Base-by-base conservation (phyloP, 108 stramenopile species). In the Pseudonitzschia multistriata region DNA sequence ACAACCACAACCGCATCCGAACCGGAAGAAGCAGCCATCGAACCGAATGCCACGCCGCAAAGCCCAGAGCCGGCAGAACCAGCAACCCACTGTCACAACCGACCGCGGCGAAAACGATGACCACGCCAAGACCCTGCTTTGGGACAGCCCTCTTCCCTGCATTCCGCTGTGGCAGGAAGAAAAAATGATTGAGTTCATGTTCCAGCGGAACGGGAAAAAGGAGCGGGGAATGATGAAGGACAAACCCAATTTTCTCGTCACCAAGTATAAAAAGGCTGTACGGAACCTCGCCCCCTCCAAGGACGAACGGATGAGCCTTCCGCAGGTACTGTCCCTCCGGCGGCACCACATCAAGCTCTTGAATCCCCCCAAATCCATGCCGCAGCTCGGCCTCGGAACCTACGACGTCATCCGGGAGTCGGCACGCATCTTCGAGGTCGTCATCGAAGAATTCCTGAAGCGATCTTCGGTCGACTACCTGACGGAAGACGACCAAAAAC, bases 161-260 rank as follows among this genome's bases (percentile, higher is more conserved):
- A 65, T 74, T 5, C 65, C 73, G 28, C 21, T 66, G 22, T 29
- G 33, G 15, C 17, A 35, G 31, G 74, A 75, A 54, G 62, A 68
- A 33, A 21, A 25, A 19, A 68, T 75, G 74, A 31, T 75, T 3
- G 17, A 49, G 19, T 39, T 64, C 40, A 28, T 88, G 47, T 48
- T 90, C 0, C 10, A 64, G 27, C 77, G 70, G 36, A 83, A 73
- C 64, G 82, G 82, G 10, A 49, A 56, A 31, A 73, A 71, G 0
- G 89, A 91, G 73, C 76, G 87, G 28, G 87, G 87, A 45, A 91
- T 91, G 89, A 78, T 91, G 79, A 77, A 75, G 55, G 73, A 74
- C 36, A 79, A 91, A 49, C 81, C 84, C 11, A 36, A 35, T 2
- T 85, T 79, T 66, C 79, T 84, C 37, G 28, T 88, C 13, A 33